phyloP scores from a whole-genome alignment of 192 early-diverging fungal genomes.

The Umbelopsis ramanniana region DNA sequence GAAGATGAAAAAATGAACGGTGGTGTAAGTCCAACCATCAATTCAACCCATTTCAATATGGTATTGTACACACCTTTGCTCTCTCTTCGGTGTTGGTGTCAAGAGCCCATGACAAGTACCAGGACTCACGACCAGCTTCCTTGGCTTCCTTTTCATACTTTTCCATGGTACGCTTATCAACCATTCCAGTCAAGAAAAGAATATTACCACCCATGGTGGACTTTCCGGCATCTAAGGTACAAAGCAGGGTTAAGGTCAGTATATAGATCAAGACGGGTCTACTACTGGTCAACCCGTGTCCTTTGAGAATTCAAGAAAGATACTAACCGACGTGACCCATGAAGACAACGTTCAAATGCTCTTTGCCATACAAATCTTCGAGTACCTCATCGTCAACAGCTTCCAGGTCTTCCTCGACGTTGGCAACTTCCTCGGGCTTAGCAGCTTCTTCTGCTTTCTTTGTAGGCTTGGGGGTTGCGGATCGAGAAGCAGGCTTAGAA shows the following conservation, averaged over 20 bases:
- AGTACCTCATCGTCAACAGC: conserved; percentile 57
- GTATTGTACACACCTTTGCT: conserved; percentile 69
- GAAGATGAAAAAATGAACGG: neutral
- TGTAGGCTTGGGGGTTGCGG: conserved; percentile 29
- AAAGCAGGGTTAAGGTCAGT: neutral
- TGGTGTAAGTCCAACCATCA: neutral
- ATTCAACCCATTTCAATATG: neutral
- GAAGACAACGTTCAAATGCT: conserved; percentile 97
- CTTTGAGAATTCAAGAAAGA: neutral
- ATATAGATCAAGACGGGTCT: no score
- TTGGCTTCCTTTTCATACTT: conserved; percentile 99
- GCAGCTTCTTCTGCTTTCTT: conserved; percentile 38
- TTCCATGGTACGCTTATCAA: conserved; percentile 99
- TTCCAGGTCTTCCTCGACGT: conserved; percentile 58
- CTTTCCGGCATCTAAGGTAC: conserved; percentile 81
- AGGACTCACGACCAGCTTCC: conserved; percentile 95
- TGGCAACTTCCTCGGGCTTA: conserved; percentile 37
- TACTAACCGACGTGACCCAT: conserved; percentile 95
- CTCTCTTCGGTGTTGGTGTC: conserved; percentile 97
- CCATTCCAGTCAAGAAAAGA: conserved; percentile 96
- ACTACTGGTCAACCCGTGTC: no score
- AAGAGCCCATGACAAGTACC: conserved; percentile 98
- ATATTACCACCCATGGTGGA: conserved; percentile 99
- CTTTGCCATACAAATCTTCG: conserved; percentile 83
- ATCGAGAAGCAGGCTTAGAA: conserved; percentile 22